Conservation (phyloP, 2,329 filamentous ascomycete species). For the Colletotrichum zoysiae region DNA sequence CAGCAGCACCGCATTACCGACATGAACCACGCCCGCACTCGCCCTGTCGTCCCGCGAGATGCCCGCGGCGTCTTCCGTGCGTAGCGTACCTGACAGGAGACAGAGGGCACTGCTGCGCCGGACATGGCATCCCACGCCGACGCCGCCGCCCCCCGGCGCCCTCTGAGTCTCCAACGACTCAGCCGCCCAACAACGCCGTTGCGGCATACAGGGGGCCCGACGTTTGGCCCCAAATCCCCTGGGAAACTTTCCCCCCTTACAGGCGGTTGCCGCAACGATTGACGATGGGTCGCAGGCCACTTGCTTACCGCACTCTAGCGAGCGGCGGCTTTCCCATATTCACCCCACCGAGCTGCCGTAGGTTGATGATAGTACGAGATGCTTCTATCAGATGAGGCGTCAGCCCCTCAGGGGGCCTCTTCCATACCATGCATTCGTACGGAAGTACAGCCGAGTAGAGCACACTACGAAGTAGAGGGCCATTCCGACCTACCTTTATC, state of each 20-base stretch:
- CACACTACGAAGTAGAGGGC: neutral
- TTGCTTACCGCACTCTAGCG: conserved; percentile 7
- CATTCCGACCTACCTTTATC: too few relatives aligned
- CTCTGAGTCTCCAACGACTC: conserved; percentile 4
- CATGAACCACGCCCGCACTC: conserved; percentile 33
- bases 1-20: conserved; percentile 31
- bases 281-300: conserved; percentile 2
- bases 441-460: neutral
- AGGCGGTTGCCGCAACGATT: conserved; percentile 38
- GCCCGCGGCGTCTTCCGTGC: neutral
- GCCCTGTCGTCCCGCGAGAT: conserved; percentile 23
- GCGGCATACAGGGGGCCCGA: conserved; percentile 26
- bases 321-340: neutral
- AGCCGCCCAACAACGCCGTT: conserved; percentile 21
- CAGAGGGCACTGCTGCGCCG: neutral
- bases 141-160: conserved; percentile 14
- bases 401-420: neutral
- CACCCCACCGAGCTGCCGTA: conserved; percentile 19
- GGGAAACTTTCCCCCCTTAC: conserved; percentile 28
- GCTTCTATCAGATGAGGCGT: conserved; percentile 31
- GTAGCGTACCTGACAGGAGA: conserved; percentile 2
- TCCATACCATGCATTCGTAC: neutral
- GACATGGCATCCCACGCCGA: conserved; percentile 9
- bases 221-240: conserved; percentile 25
- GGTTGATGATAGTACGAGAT: conserved; percentile 3